Evolutionary conservation across 2,329 filamentous ascomycete genomes (phyloP).

Genomic region (Clonostachys byssicola): DNA sequence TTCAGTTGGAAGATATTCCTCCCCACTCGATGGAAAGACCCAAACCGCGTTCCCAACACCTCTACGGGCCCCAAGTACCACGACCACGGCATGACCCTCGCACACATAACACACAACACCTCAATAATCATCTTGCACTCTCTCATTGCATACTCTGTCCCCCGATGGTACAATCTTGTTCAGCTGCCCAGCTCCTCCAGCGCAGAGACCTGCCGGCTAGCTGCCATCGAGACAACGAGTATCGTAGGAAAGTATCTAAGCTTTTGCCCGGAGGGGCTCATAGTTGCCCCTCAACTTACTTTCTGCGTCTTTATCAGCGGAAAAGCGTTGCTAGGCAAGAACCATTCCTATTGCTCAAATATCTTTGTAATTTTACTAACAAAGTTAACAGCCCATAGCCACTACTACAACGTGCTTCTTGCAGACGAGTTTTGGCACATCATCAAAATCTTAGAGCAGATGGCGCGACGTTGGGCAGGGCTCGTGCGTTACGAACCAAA

Average conservation of each 20-base stretch:
- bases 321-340: constrained; percentile 22
- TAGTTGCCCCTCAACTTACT: constrained; percentile 29
- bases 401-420: constrained; percentile 11
- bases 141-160: constrained; percentile 31
- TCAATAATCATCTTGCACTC: constrained; percentile 40
- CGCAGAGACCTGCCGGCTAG: constrained; percentile 35
- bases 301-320: constrained; percentile 36
- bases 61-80: background rate
- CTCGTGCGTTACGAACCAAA: background rate
- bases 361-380: background rate
- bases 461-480: constrained; percentile 10
- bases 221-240: constrained; percentile 32
- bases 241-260: constrained; percentile 35
- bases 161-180: constrained; percentile 17
- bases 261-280: constrained; percentile 16
- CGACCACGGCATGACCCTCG: constrained; percentile 34
- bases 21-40: constrained; percentile 29
- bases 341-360: background rate
- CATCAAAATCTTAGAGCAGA: constrained; percentile 12
- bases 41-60: constrained; percentile 7
- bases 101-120: constrained; percentile 39
- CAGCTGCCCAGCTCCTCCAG: constrained; percentile 31
- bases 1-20: constrained; percentile 29
- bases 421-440: constrained; percentile 13
- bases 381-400: constrained; percentile 14